A percentile compares a stretch with the other conserved stretches of the same genome.
Conservation (phyloP, 495 filamentous ascomycete species). For the Xylaria grammica region DNA sequence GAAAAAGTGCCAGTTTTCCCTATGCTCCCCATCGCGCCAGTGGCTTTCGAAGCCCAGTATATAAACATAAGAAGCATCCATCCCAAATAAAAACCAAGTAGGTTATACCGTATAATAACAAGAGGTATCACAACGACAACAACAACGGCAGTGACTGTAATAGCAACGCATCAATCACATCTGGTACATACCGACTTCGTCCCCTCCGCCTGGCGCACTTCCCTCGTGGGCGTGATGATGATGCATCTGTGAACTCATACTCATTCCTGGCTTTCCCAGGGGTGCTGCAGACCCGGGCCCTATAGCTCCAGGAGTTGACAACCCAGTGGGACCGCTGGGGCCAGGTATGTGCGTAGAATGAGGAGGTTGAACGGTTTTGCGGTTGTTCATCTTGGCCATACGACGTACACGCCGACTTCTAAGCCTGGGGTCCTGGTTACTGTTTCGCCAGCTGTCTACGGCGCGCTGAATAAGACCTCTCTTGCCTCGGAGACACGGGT, state of each 20-base stretch:
- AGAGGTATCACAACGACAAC: slow-evolving; percentile 53
- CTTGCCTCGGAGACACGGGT: slow-evolving; percentile 88
- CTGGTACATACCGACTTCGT: slow-evolving; percentile 97
- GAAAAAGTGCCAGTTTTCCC: slow-evolving; percentile 40
- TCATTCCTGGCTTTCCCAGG: slow-evolving; percentile 61
- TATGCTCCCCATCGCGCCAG: slow-evolving; percentile 36
- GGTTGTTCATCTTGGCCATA: slow-evolving; percentile 92
- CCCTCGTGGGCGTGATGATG: slow-evolving; percentile 81
- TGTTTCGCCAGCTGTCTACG: slow-evolving; percentile 98
- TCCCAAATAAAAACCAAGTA: slow-evolving; percentile 35
- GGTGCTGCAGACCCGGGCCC: slow-evolving; percentile 49
- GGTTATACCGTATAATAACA: slow-evolving; percentile 42
- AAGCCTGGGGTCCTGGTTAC: slow-evolving; percentile 91
- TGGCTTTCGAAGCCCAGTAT: slow-evolving; percentile 38
- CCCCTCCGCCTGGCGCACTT: slow-evolving; percentile 68
- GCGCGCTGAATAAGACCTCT: slow-evolving; percentile 94
- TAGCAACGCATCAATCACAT: slow-evolving; percentile 59
- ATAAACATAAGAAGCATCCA: slow-evolving; percentile 42
- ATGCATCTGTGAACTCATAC: slow-evolving; percentile 63
- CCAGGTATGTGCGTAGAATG: slow-evolving; percentile 54
- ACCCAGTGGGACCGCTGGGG: slow-evolving; percentile 59
- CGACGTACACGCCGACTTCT: slow-evolving; percentile 89
- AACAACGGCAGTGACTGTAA: slow-evolving; percentile 32
- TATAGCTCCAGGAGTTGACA: slow-evolving; percentile 53
- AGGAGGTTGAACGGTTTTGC: slow-evolving; percentile 65